Conservation (phyloP, 768 basidiomycete species). For the Boletus rufocinnamomeus region DNA sequence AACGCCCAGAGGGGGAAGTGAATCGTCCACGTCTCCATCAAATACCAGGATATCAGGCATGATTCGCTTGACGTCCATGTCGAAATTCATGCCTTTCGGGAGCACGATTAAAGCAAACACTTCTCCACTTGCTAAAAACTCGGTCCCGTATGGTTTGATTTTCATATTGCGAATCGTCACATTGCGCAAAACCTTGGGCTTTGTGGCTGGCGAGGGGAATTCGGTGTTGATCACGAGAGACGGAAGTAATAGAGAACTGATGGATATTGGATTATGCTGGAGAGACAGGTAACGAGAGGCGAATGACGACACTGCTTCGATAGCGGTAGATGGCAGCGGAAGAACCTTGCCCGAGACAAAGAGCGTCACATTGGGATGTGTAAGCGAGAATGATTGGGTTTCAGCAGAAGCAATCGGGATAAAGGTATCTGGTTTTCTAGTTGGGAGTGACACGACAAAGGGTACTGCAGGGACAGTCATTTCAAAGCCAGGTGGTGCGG, state of each 20-base stretch:
- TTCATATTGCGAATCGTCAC: constrained; percentile 79
- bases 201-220: constrained; percentile 68
- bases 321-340: constrained; percentile 47
- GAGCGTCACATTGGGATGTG: constrained; percentile 69
- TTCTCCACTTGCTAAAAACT: constrained; percentile 68
- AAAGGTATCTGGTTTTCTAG: constrained; percentile 17
- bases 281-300: constrained; percentile 65
- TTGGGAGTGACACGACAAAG: constrained; percentile 58
- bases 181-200: constrained; percentile 65
- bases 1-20: constrained; percentile 4
- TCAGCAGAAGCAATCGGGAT: constrained; percentile 56
- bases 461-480: constrained; percentile 59
- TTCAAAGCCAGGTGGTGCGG: constrained; percentile 49
- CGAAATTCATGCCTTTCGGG: constrained; percentile 67
- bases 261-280: constrained; percentile 54
- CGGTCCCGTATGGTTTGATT: constrained; percentile 49
- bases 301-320: constrained; percentile 55
- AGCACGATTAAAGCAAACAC: constrained; percentile 67
- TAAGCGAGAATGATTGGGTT: constrained; percentile 58
- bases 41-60: constrained; percentile 78
- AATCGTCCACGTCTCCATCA: constrained; percentile 63
- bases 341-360: constrained; percentile 57
- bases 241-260: constrained; percentile 58
- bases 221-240: constrained; percentile 45
- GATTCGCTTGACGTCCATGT: constrained; percentile 61